Evolutionary conservation across 805 yeast genomes (phyloP), one percentile per base, ranked within the genome.

Genomic region (Candida manassasensis): DNA sequence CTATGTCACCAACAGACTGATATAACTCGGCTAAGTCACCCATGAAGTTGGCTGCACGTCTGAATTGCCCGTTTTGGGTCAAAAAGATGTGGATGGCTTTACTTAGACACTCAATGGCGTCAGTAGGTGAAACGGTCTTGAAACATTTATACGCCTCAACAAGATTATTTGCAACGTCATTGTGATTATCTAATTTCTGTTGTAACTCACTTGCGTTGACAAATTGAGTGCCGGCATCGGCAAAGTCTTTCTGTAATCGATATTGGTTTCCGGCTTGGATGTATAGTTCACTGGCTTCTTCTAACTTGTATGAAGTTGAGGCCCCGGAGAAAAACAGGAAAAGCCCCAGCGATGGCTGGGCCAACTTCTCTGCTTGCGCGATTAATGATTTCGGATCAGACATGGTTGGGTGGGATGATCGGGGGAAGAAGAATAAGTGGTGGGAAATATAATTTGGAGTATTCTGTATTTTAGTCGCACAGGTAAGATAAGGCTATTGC

Each of bases 31-130:
- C 98, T 52, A 93, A 70, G 55, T 93, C 98, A 69, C 83, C 77
- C 55, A 89, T 83, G 65, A 84, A 89, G 54, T 87, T 87, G 9
- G 98, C 98, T 16, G 95, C 96, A 57, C 97, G 73, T 57, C 98
- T 79, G 63, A 93, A 93, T 58, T 90, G 96, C 9, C 99, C 99
- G 48, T 85, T 79, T 43, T 78, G 72, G 2, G 95, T 87, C 43
- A 66, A 62, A 59, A 89, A 90, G 53, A 86, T 72, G 43, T 77
- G 81, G 41, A 90, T 80, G 0, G 97, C 96, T 48, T 73, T 74
- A 38, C 75, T 73, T 43, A 93, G 68, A 4, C 86, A 78, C 35
- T 81, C 73, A 3, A 88, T 95, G 6, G 94, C 94, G 35, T 77
- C 84, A 8, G 65, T 67, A 3, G 88, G 93, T 22, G 82, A 79